A percentile compares a stretch with the other conserved stretches of the same genome.
Evolutionary conservation across 169 alveolate genomes (phyloP).

Genomic region (Cryptosporidium bovis): DNA sequence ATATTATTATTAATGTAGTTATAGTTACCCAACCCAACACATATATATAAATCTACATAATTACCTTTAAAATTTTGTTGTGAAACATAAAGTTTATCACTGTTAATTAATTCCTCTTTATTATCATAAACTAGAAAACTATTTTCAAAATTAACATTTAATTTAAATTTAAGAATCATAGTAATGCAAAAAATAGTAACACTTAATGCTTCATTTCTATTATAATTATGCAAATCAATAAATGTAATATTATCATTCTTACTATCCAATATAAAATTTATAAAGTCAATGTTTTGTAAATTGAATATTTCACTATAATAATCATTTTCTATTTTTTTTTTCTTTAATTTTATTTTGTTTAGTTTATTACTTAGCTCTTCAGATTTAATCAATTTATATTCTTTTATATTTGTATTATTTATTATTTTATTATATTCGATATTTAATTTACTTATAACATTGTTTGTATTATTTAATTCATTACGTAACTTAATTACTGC

Average conservation of each 20-base stretch:
- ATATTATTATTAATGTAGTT: neutral
- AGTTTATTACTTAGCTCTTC: constrained; percentile 7
- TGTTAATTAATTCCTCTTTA: neutral
- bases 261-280: constrained; percentile 10
- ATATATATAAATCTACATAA: constrained; percentile 34
- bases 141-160: neutral
- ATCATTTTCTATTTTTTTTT: neutral
- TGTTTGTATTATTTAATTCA: neutral
- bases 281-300: constrained; percentile 14
- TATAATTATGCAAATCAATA: constrained; percentile 52
- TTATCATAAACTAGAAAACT: neutral
- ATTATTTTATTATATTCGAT: constrained; percentile 4
- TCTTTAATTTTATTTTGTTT: neutral
- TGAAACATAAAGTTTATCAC: constrained; percentile 10
- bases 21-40: constrained; percentile 69
- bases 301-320: constrained; percentile 34
- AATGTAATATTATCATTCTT: constrained; percentile 1
- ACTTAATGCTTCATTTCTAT: constrained; percentile 35
- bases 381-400: constrained; percentile 35
- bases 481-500: neutral
- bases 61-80: constrained; percentile 35
- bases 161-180: constrained; percentile 36
- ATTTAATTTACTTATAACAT: neutral
- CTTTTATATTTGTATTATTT: constrained; percentile 23
- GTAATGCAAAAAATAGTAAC: constrained; percentile 25